Base-by-base conservation (phyloP, 2,329 filamentous ascomycete species). In the Pestalotiopsis sp. region DNA sequence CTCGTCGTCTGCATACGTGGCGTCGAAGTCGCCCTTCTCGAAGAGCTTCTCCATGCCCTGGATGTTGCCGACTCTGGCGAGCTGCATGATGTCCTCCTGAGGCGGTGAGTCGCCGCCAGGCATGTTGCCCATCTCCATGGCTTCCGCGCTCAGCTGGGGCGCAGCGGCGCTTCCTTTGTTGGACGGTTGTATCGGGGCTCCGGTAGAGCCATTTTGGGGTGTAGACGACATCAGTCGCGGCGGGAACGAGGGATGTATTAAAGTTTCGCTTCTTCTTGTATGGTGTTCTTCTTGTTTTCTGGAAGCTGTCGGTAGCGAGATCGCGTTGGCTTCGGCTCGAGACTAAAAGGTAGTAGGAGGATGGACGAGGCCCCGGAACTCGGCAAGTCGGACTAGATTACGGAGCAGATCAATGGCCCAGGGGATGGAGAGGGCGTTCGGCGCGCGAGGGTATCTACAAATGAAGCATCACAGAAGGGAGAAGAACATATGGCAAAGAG, bases 81-180 rank as follows among this genome's bases (percentile, higher is more conserved):
- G 84, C 83, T 98, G 95, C 95, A 99, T 98, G 73, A 99, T 91
- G 82, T 99, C 95, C 73, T 93, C 88, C 76, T 93, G 90, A 3
- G 78, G 74, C 4, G 78, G 72, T 41, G 76, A 73, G 72, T 78
- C 77, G 66, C 82, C 81, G 70, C 80, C 79, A 0, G 83, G 79
- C 38, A 89, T 77, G 73, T 78, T 81, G 13, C 85, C 86, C 80
- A 89, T 83, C 74, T 89, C 87, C 80, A 89, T 80, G 72, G 86
- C 86, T 76, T 83, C 85, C 20, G 77, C 77, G 77, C 86, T 89
- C 72, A 90, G 80, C 75, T 87, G 87, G 9, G 89, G 87, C 45
- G 83, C 83, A 3, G 83, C 87, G 17, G 82, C 84, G 59, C 81
- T 78, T 65, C 83, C 81, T 73, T 91, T 91, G 62, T 84, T 82